Base-by-base conservation (phyloP, 441 rosid species). In the Dalechampia spathulata region DNA sequence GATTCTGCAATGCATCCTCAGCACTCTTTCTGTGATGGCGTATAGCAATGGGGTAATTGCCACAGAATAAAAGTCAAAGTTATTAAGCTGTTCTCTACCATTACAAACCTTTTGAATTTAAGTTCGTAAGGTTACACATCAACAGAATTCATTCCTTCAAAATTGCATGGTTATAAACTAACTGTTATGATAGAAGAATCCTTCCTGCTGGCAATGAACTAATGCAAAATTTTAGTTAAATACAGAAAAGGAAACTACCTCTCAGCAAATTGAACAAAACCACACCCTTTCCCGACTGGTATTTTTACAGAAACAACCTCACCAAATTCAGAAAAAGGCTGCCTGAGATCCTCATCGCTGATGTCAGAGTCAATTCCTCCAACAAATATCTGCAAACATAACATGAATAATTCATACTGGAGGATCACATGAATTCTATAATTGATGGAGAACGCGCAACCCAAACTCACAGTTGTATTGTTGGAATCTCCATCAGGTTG, bases 291-390 rank as follows among this genome's bases (percentile, higher is more conserved):
- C 32, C 95, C 91, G 15, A 74, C 70, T 30, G 96, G 96, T 67
- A 92, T 92, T 73, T 88, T 92, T 67, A 92, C 96, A 48, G 99
- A 89, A 26, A 92, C 65, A 68, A 89, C 80, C 43, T 92, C 99
- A n/a, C 99, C 97, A 62, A 78, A 89, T 72, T 80, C 79, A 17
- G 88, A 73, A 72, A 88, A 92, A 10, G 88, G 81, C 68, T 78
- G 73, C 64, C 85, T 86, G 32, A 92, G 92, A 58, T 83, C 96
- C 69, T 89, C 95, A 46, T 92, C 96, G 54, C 78, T 79, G 58
- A 76, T 80, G 59, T 86, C 88, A 55, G 94, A 72, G 69, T 89
- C 94, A 55, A 92, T 83, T 16, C 97, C 99, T 17, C 99, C 96
- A 27, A 88, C 97, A 57, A 89, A 92, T 58, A 89, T 85, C 99